A percentile compares a stretch with the other conserved stretches of the same genome.
phyloP scores from a whole-genome alignment of 2,329 filamentous ascomycete genomes.

The Aspergillus neotritici region DNA sequence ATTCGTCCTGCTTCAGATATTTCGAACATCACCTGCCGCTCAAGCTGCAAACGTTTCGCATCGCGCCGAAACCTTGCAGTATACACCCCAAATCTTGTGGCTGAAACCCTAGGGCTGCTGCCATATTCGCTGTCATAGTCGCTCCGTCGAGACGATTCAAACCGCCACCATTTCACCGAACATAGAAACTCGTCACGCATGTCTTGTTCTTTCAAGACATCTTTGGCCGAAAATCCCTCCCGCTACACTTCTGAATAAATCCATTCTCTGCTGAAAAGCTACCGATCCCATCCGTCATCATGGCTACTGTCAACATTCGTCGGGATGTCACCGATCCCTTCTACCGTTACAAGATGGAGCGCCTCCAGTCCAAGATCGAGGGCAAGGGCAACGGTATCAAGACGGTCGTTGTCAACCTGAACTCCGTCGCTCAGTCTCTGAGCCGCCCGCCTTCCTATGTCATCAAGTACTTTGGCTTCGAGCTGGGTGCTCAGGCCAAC shows the following conservation, averaged over 20 bases:
- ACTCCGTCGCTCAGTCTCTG: slow-evolving; percentile 85
- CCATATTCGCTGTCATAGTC: slow-evolving; percentile 24
- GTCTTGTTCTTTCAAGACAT: slow-evolving; percentile 50
- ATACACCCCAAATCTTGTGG: slow-evolving; percentile 86
- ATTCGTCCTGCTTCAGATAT: slow-evolving; percentile 94
- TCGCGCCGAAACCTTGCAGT: slow-evolving; percentile 89
- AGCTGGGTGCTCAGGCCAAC: slow-evolving; percentile 97
- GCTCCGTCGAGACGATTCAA: slow-evolving; percentile 14
- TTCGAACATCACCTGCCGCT: slow-evolving; percentile 89
- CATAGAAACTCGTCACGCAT: slow-evolving; percentile 45
- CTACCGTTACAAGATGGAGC: slow-evolving; percentile 99
- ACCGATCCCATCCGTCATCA: slow-evolving; percentile 53
- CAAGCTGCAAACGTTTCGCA: slow-evolving; percentile 96
- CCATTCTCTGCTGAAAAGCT: slow-evolving; percentile 25
- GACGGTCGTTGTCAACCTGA: slow-evolving; percentile 94
- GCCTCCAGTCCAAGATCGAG: slow-evolving; percentile 97
- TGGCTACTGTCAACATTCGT: slow-evolving; percentile 98
- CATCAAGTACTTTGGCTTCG: slow-evolving; percentile 99
- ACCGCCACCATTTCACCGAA: slow-evolving; percentile 32
- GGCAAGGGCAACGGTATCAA: slow-evolving; percentile 99
- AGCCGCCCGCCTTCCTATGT: slow-evolving; percentile 89
- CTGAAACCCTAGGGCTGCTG: slow-evolving; percentile 52
- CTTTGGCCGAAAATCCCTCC: slow-evolving; percentile 41
- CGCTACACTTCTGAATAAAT: slow-evolving; percentile 27
- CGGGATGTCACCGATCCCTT: slow-evolving; percentile 97